Conservation (phyloP, 1,139 yeast species). For the Nakaseomyces bracarensis region DNA sequence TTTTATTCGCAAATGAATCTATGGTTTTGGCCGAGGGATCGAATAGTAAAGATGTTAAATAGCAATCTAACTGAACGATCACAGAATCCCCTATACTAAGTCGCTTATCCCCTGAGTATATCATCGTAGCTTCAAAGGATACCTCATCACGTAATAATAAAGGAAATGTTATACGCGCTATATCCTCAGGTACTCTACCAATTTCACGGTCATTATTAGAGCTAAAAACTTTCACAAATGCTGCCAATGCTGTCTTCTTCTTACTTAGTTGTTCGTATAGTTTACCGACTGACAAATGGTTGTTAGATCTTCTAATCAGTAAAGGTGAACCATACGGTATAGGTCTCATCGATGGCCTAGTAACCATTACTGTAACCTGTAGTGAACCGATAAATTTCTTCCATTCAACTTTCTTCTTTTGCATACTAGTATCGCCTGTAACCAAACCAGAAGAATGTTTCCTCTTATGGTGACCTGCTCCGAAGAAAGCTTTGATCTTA, state of each 20-base stretch:
- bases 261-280: conserved; percentile 27
- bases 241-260: conserved; percentile 17
- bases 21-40: conserved; percentile 18
- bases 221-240: conserved; percentile 25
- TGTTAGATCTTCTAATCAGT: conserved; percentile 9
- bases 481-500: conserved; percentile 1
- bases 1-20: conserved; percentile 9
- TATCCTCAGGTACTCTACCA: conserved; percentile 68
- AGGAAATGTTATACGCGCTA: conserved; percentile 62
- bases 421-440: background rate
- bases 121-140: conserved; percentile 48
- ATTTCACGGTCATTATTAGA: conserved; percentile 43
- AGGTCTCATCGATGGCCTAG: conserved; percentile 57
- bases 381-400: conserved; percentile 57
- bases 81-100: conserved; percentile 69
- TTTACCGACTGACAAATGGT: conserved; percentile 4
- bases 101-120: conserved; percentile 46
- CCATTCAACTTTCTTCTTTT: conserved; percentile 23
- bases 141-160: conserved; percentile 52
- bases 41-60: conserved; percentile 48
- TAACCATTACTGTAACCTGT: conserved; percentile 74
- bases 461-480: background rate
- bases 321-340: conserved; percentile 45
- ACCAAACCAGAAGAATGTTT: background rate
- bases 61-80: conserved; percentile 55